Base-by-base conservation (phyloP, 441 rosid genomes). In the Aquilaria agallochum region DNA sequence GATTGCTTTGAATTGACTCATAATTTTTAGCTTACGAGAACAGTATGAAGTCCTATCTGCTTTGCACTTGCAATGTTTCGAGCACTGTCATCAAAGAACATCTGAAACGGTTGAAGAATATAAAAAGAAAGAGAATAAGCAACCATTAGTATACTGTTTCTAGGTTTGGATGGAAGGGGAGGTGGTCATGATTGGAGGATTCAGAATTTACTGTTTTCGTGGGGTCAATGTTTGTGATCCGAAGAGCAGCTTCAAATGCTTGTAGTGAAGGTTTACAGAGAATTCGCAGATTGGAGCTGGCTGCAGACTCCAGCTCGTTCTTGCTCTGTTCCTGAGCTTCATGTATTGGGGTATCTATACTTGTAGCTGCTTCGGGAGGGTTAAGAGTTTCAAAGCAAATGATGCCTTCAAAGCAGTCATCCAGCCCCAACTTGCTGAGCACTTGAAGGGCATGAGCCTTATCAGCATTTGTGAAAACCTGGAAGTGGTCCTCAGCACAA, bases 41-140 rank as follows among this genome's bases (percentile, higher is more conserved):
- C 95, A 0, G 97, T 84, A 20, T 75, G 88, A 32, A 90, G 80
- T 3, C 88, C 90, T 2, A 87, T 79, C 50, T 75, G 84, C 76
- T 87, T 87, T 48, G 83, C 95, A 34, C 80, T 84, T 14, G 81
- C 86, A 61, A 90, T 87, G 78, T 90, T 90, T 45, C 95, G 78
- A 47, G 83, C 65, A 66, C 95, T 87, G 79, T 90, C 97, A 62
- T 90, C 97, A 4, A 90, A 85, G 86, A 90, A 90, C 45, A 90
- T 76, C 97, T 90, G 76, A 60, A 54, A 34, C 45, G 9, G 12
- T 46, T 31, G 52, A 49, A 14, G 14, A 3, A 1, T 40, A 7
- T 3, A 15, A 53, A 33, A 45, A 47, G 31, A 57, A 36, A 47
- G 59, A 40, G 4, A 40, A 40, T 6, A 40, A 40, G 7, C 45